Percentiles rank a stretch among this genome's conserved stretches.
Conservation (phyloP, 495 filamentous ascomycete species). For the Diplogelasinospora grovesii region DNA sequence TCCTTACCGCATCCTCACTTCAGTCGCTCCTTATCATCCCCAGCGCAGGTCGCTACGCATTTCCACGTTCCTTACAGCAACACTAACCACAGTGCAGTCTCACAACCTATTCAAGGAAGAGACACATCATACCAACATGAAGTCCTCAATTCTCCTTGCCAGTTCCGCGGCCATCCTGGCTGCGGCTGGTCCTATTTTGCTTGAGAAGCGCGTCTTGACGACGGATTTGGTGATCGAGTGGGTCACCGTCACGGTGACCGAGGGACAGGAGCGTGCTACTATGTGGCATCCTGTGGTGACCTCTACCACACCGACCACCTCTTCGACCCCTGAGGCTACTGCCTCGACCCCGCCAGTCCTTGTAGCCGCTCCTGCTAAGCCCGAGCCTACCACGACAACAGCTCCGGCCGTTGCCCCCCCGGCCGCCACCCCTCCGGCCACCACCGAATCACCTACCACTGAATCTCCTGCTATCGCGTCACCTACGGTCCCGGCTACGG, state of each 20-base stretch:
- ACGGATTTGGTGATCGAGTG: conserved; percentile 52
- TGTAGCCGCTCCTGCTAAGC: conserved; percentile 8
- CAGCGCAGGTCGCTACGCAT: too few relatives aligned
- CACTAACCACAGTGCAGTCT: too few relatives aligned
- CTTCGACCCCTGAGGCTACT: conserved; percentile 15
- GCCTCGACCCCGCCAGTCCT: conserved; percentile 11
- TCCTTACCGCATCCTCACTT: too few relatives aligned
- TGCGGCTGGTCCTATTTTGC: conserved; percentile 51
- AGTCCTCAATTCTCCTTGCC: conserved; percentile 55
- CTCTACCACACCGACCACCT: conserved; percentile 7
- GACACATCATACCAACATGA: conserved; percentile 52
- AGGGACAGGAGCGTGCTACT: conserved; percentile 29
- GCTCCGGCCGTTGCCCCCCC: conserved; percentile 7
- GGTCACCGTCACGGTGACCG: conserved; percentile 56
- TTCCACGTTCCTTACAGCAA: too few relatives aligned
- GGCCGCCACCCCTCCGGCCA: conserved; percentile 10
- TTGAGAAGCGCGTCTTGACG: conserved; percentile 51
- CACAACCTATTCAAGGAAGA: too few relatives aligned
- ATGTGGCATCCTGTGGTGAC: too few relatives aligned
- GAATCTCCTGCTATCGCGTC: background rate
- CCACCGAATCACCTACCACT: conserved; percentile 5
- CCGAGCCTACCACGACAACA: conserved; percentile 6
- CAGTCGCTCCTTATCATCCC: too few relatives aligned
- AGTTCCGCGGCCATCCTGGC: conserved; percentile 57
- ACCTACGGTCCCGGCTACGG: background rate